A percentile compares a stretch with the other conserved stretches of the same genome.
Evolutionary conservation across 75 land plant genomes (phyloP).

Genomic region (Adiantum capillusveneris): DNA sequence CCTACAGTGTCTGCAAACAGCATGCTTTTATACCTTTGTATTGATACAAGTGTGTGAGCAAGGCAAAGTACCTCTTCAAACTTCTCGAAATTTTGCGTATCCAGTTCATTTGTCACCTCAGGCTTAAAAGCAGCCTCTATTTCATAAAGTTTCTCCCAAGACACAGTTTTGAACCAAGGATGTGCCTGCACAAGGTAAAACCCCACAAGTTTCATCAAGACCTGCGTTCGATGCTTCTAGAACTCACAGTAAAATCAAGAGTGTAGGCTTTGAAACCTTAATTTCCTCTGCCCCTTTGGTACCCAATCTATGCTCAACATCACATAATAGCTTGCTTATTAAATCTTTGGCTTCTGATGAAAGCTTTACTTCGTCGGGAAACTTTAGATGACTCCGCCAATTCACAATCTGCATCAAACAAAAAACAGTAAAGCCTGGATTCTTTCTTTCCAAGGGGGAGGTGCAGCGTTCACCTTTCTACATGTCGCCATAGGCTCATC

Average conservation of each 20-base stretch:
- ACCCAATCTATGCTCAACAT: constrained; percentile 58
- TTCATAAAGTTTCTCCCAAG: constrained; percentile 57
- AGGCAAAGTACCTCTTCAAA: constrained; percentile 69
- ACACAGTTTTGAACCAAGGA: constrained; percentile 45
- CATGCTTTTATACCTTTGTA: no score
- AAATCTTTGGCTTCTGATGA: constrained; percentile 57
- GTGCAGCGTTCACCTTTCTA: constrained; percentile 37
- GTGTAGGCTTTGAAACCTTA: constrained; percentile 43
- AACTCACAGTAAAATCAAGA: no score
- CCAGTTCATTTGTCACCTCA: constrained; percentile 59
- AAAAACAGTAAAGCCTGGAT: no score
- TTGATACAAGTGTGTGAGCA: no score
- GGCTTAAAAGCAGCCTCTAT: constrained; percentile 67
- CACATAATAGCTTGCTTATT: constrained; percentile 47
- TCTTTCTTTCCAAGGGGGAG: no score
- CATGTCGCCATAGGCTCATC: constrained; percentile 77
- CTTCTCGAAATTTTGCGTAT: constrained; percentile 66
- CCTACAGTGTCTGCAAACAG: no score
- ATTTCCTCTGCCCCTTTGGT: constrained; percentile 59
- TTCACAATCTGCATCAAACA: constrained; percentile 41
- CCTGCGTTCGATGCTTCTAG: no score
- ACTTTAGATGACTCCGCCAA: constrained; percentile 54
- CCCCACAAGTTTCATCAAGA: not conserved
- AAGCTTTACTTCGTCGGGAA: constrained; percentile 56
- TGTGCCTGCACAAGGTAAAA: constrained; percentile 31